Evolutionary conservation across 2,329 filamentous ascomycete genomes (phyloP).

Genomic region (Harringtonia aguacate): DNA sequence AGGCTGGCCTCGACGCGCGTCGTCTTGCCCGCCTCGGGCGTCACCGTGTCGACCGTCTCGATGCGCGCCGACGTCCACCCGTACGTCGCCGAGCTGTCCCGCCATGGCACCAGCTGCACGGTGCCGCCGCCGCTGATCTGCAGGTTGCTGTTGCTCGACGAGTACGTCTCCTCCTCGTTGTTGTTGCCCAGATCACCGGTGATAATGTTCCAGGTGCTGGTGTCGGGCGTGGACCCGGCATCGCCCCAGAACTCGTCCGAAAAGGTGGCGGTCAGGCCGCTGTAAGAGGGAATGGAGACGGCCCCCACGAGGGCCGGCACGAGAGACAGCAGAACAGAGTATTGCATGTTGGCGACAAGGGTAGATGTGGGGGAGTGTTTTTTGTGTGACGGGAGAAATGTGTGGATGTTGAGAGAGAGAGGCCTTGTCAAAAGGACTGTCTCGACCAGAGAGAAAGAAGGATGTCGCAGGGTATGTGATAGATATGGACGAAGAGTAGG

Average conservation of each 20-base stretch:
- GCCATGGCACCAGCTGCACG: slow-evolving; percentile 39
- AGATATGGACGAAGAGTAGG: not conserved
- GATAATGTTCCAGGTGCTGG: slow-evolving; percentile 30
- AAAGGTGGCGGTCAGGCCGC: slow-evolving; percentile 28
- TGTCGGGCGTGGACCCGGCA: slow-evolving; percentile 22
- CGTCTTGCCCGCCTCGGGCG: slow-evolving; percentile 31
- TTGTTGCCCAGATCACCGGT: slow-evolving; percentile 52
- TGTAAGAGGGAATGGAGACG: slow-evolving; percentile 25
- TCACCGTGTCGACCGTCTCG: slow-evolving; percentile 36
- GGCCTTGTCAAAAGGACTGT: not conserved
- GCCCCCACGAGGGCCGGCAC: slow-evolving; percentile 22
- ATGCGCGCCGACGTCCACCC: slow-evolving; percentile 45
- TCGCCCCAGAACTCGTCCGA: slow-evolving; percentile 30
- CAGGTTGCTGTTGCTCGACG: slow-evolving; percentile 32
- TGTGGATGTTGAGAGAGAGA: not conserved
- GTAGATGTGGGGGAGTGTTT: slow-evolving; percentile 10
- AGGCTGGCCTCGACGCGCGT: slow-evolving; percentile 36
- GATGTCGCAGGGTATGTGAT: not conserved
- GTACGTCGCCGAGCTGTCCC: slow-evolving; percentile 24
- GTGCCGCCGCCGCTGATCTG: slow-evolving; percentile 38
- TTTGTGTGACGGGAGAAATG: not conserved
- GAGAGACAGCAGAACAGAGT: slow-evolving; percentile 9
- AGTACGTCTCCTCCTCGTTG: slow-evolving; percentile 41
- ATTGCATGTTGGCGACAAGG: too few species aligned
- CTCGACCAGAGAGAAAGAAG: not conserved